These are phyloP conservation scores for Apiotrichum akiyoshidainum DNA, from an alignment of 1,284 basidiomycete genomes.

Conservation along the genomic window DNA sequence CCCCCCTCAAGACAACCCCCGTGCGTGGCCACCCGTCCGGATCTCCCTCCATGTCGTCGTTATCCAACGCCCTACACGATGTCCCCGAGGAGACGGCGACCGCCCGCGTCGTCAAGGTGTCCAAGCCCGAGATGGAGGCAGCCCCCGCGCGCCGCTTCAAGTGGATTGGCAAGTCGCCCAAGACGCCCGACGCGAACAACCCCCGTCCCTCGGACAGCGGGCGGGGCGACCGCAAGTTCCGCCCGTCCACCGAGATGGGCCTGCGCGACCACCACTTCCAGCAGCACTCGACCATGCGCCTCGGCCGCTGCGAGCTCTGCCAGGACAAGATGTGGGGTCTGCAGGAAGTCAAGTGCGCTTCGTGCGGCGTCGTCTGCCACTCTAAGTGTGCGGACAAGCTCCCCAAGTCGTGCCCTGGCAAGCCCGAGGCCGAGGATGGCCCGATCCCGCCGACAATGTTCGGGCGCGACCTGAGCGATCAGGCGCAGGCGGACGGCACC, in stretches of 20 bases:
- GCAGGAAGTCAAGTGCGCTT: slow-evolving; percentile 76
- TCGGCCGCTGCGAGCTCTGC: slow-evolving; percentile 90
- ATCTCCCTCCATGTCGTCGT: slow-evolving; percentile 51
- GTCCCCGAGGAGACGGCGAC: slow-evolving; percentile 49
- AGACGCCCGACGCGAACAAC: slow-evolving; percentile 13
- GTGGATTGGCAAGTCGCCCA: slow-evolving; percentile 55
- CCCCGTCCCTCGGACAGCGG: background rate
- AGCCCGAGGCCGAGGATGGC: slow-evolving; percentile 29
- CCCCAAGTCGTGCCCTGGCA: slow-evolving; percentile 43
- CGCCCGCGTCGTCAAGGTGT: slow-evolving; percentile 48
- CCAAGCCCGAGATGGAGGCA: slow-evolving; percentile 51
- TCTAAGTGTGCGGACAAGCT: slow-evolving; percentile 52
- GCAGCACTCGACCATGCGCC: slow-evolving; percentile 80
- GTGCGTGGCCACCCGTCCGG: slow-evolving; percentile 37
- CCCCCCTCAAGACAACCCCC: slow-evolving; percentile 5
- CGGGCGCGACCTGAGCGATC: slow-evolving; percentile 79
- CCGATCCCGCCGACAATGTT: slow-evolving; percentile 76
- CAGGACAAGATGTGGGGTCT: slow-evolving; percentile 98
- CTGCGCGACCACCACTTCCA: slow-evolving; percentile 76
- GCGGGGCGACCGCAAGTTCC: slow-evolving; percentile 17
- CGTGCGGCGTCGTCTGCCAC: slow-evolving; percentile 54
- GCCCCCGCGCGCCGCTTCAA: slow-evolving; percentile 55
- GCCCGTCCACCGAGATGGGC: slow-evolving; percentile 50
- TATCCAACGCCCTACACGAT: slow-evolving; percentile 46
- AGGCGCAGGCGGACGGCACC: slow-evolving; percentile 69